Percentiles rank a stretch among this genome's conserved stretches.
Evolutionary conservation across 2,329 filamentous ascomycete genomes (phyloP).

Genomic region (Fusarium sp.): DNA sequence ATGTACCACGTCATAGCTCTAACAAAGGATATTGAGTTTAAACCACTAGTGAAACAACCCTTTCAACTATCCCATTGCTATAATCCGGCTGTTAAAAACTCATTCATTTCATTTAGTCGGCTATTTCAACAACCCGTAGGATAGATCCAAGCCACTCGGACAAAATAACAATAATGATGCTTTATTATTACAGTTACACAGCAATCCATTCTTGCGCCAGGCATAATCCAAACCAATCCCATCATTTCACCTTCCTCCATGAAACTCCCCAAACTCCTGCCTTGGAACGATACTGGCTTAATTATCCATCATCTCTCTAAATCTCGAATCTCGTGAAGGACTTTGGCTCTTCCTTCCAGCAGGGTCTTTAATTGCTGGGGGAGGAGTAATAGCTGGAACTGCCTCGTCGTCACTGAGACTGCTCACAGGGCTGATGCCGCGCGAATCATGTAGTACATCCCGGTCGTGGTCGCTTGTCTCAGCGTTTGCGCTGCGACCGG

Average conservation of each 20-base stretch:
- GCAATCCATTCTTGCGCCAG: neutral
- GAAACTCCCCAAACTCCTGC: neutral
- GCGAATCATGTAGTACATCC: slow-evolving; percentile 43
- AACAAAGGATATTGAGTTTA: neutral
- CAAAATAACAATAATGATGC: no score
- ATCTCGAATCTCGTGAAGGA: slow-evolving; percentile 67
- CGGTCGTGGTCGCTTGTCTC: slow-evolving; percentile 37
- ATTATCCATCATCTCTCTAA: slow-evolving; percentile 64
- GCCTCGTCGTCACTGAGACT: slow-evolving; percentile 44
- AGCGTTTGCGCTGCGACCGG: slow-evolving; percentile 48
- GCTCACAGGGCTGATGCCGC: slow-evolving; percentile 52
- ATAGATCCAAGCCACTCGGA: no score
- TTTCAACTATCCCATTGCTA: neutral
- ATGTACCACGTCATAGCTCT: slow-evolving; percentile 8
- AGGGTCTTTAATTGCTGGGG: slow-evolving; percentile 50
- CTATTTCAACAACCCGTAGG: no score
- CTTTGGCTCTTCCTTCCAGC: slow-evolving; percentile 57
- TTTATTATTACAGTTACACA: neutral
- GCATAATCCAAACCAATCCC: neutral
- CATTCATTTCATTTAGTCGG: no score
- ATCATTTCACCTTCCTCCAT: neutral
- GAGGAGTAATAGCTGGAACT: slow-evolving; percentile 50
- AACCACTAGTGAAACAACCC: neutral
- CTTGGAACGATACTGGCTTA: slow-evolving; percentile 21
- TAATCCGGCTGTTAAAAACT: neutral